Base-by-base conservation (phyloP, 83 land plant species). In the Picea abies region DNA sequence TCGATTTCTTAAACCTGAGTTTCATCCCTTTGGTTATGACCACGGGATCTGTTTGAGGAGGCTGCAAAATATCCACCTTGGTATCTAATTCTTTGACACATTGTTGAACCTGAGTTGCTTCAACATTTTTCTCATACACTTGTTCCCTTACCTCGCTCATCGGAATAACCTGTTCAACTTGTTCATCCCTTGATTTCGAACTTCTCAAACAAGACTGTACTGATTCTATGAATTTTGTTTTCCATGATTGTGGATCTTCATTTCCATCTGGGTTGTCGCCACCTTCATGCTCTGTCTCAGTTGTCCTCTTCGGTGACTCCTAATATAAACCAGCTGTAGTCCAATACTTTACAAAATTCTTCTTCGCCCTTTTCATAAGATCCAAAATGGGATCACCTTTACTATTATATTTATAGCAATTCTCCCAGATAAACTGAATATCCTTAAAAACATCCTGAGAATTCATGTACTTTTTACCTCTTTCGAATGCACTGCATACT, bases 361-460 rank as follows among this genome's bases (percentile, higher is more conserved):
- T 93, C 82, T 96, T 94, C 85, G 93, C 97, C 44, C 94, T 86
- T 73, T 84, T 90, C 89, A 96, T 92, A 10, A 97, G 89, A 1
- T 92, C 95, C 83, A 96, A 60, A 81, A 97, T 92, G 81, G 94
- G 97, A 86, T 96, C 98, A 79, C 98, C 99, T 77, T 96, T 90
- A 35, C 90, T 94, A 84, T 97, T 96, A 81, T 96, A 96, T 80
- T 82, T 88, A 68, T 88, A 89, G 78, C 99, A 97, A 76, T 97
- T 97, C 35, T 87, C 89, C 68, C 32, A 29, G 32, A 29, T 29
- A 29, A 29, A 29, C 32, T 29, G 32, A 29, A 29, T 29, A 29
- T 29, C 32, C 32, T 29, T 29, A 29, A 29, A 29, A 29, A 29
- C 32, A 86, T 91, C 96, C 63, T 89, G 85, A 32, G 95, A 90